Evolutionary conservation across 768 basidiomycete species (phyloP), one percentile per base, ranked within the genome.

Genomic region (Pleurotus salmoneostramineus): DNA sequence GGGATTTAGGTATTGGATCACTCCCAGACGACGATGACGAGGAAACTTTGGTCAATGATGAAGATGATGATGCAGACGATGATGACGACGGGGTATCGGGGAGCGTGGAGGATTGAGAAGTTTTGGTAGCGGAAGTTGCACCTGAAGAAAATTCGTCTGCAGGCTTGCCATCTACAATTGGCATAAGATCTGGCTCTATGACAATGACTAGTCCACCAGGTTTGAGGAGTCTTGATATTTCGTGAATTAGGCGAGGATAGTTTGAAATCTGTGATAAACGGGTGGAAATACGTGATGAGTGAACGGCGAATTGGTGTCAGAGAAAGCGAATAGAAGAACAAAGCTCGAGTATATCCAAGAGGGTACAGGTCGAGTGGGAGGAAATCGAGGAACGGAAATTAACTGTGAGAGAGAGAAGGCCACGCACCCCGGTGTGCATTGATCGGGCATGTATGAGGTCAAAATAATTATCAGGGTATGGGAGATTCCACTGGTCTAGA

Each of bases 381-480:
- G 1, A 40, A 40, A 40, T 17, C 14, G 44, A 45, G 44, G n/a
- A 14, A 10, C 14, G 6, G 44, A 45, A 45, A 15, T 6, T 44
- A 58, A 17, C 34, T 50, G 48, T 48, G 45, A 67, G 35, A 61
- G 45, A 33, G 61, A 62, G 58, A 45, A 12, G n/a, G 11, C 21
- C 21, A 69, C 84, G 68, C 66, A 87, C 84, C 56, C 88, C 87
- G 31, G 78, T 82, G 63, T 88, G 85, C 66, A 89, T 78, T 36
- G 79, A 85, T 55, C 88, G 82, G 40, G 84, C 86, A 65, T 89
- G 88, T 46, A 89, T 77, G 62, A 89, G 72, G 67, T 89, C 84
- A 62, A 88, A 89, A 47, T 83, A 74, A 35, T 71, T 74, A 65
- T 80, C 79, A 17, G 82, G 82, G 66, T 88, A 89, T 11, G 88